Base-by-base conservation (phyloP, 371 early-diverging fungal genomes). In the Rhizomucor pusillus region DNA sequence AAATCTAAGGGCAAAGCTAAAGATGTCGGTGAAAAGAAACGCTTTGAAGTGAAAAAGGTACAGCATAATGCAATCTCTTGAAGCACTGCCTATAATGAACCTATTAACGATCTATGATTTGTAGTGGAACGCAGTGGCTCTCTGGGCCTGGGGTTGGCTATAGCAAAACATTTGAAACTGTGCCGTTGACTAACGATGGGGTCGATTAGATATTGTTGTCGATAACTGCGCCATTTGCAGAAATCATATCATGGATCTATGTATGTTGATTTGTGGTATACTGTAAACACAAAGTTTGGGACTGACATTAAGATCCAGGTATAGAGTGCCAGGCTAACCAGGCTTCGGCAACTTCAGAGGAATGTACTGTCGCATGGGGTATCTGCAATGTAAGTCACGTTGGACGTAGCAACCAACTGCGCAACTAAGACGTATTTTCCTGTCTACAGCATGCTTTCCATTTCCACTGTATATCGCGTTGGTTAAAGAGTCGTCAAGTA, bases 141-240 rank as follows among this genome's bases (percentile, higher is more conserved):
- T 98, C 39, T 98, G 98, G 98, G 90, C 95, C 43, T 97, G 98
- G 98, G 95, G 94, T 92, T 77, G 60, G 73, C 48, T 9, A 34
- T 37, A 24, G 3, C 16, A 41, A 16, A 0, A 6, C 18, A n/a
- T 12, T n/a, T 34, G 11, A 13, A 47, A 48, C 1, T 43, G 22
- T 23, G 41, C 13, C 7, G 7, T 5, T 29, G 7, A 29, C 5
- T 33, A 41, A 24, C 33, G 35, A 84, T 82, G 73, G 65, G 4
- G 7, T 29, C 44, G 73, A 13, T 80, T 91, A 97, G 99, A 99
- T 73, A 97, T 97, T 81, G 93, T 93, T 34, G 97, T 99, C 12
- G 99, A 99, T 69, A 98, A 95, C 74, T 99, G 99, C 67, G 99
- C 99, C 57, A 99, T 99, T 72, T 99, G 99, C 80, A 90, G 99